These are phyloP conservation scores for Colletotrichum sp. DNA, from an alignment of 2,329 filamentous ascomycete genomes.

Conservation along the genomic window DNA sequence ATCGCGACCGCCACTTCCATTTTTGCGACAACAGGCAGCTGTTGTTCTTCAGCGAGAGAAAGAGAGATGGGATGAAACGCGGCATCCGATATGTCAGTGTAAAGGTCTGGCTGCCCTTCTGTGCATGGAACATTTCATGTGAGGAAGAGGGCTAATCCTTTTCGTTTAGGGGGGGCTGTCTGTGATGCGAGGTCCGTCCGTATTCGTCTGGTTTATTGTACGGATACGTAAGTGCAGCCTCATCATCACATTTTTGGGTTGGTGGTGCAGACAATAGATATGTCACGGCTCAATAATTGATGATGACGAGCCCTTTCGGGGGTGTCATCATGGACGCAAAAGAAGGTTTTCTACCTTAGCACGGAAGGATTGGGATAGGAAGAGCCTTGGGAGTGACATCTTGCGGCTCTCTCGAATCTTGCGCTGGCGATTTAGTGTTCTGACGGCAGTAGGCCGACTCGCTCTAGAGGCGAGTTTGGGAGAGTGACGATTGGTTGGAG, in stretches of 20 bases:
- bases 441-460: neutral
- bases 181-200: constrained; percentile 4
- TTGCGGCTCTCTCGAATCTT: neutral
- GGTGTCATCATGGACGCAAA: neutral
- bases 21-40: neutral
- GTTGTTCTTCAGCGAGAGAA: neutral
- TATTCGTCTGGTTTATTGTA: constrained; percentile 7
- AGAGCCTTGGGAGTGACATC: neutral
- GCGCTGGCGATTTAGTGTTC: neutral
- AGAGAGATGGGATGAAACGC: constrained; percentile 10
- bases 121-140: neutral
- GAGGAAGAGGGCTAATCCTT: neutral
- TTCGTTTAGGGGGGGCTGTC: neutral
- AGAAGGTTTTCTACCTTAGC: neutral
- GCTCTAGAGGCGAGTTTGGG: neutral
- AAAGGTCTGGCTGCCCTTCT: neutral
- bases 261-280: neutral
- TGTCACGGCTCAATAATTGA: neutral
- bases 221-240: neutral
- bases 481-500: neutral
- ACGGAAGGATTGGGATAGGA: neutral
- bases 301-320: neutral
- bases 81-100: neutral
- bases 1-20: neutral
- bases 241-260: neutral